These are phyloP conservation scores for Verticillium longisporum DNA, from an alignment of 2,329 filamentous ascomycete genomes.

Conservation along the genomic window DNA sequence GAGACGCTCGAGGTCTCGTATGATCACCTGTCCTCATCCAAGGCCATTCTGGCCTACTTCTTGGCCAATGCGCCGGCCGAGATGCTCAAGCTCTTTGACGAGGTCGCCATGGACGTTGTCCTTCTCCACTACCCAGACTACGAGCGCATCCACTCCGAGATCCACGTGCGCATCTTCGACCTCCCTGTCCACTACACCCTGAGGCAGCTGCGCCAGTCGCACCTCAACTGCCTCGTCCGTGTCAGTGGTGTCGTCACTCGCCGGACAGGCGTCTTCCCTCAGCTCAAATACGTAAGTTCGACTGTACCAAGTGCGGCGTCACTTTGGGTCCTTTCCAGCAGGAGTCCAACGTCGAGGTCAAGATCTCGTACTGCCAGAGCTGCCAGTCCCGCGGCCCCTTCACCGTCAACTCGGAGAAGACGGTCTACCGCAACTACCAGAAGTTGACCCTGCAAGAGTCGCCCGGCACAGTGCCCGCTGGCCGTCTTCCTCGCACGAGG, in stretches of 20 bases:
- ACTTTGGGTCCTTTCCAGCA: slow-evolving; percentile 96
- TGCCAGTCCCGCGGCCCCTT: slow-evolving; percentile 95
- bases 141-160: slow-evolving; percentile 93
- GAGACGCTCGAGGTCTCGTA: slow-evolving; percentile 96
- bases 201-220: slow-evolving; percentile 87
- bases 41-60: slow-evolving; percentile 93
- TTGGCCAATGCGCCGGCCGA: slow-evolving; percentile 93
- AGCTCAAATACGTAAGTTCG: slow-evolving; percentile 97
- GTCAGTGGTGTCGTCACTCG: slow-evolving; percentile 94
- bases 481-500: slow-evolving; percentile 83
- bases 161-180: slow-evolving; percentile 94
- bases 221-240: slow-evolving; percentile 90
- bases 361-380: slow-evolving; percentile 91
- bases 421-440: slow-evolving; percentile 97
- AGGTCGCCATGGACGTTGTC: slow-evolving; percentile 94
- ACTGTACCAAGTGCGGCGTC: slow-evolving; percentile 87
- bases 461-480: slow-evolving; percentile 91
- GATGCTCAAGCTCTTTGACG: slow-evolving; percentile 91
- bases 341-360: slow-evolving; percentile 93
- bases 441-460: slow-evolving; percentile 96
- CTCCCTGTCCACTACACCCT: slow-evolving; percentile 92
- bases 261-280: slow-evolving; percentile 90
- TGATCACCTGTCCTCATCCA: slow-evolving; percentile 81
- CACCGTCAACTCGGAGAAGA: slow-evolving; percentile 93
- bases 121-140: slow-evolving; percentile 96